These are phyloP conservation scores for Picocystis salinarum DNA, from an alignment of 139 green algal genomes.

Conservation along the genomic window DNA sequence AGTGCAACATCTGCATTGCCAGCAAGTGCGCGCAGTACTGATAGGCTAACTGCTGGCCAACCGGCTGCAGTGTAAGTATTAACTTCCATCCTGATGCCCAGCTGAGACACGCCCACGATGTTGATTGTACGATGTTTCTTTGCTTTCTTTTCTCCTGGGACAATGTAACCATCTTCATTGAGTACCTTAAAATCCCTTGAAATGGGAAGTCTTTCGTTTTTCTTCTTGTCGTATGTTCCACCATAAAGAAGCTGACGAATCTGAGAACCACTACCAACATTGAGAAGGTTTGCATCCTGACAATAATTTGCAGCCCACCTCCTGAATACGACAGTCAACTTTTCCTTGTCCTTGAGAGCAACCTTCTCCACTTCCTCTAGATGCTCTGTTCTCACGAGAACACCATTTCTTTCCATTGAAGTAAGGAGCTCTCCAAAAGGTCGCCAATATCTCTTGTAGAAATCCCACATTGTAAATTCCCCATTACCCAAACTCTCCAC, in stretches of 20 bases:
- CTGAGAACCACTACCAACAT: constrained; percentile 35
- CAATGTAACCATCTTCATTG: constrained; percentile 17
- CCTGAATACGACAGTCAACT: constrained; percentile 38
- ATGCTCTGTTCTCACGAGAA: constrained; percentile 38
- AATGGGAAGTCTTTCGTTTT: neutral
- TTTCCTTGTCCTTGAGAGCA: constrained; percentile 4
- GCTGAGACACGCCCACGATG: too few species aligned
- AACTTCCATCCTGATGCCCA: constrained; percentile 13
- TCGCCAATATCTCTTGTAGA: constrained; percentile 58
- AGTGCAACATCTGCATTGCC: constrained; percentile 58
- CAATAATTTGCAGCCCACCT: constrained; percentile 39
- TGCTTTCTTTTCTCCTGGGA: constrained; percentile 25
- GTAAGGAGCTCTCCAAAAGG: constrained; percentile 83
- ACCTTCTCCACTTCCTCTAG: constrained; percentile 7
- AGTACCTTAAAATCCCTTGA: constrained; percentile 11
- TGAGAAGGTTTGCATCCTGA: constrained; percentile 49
- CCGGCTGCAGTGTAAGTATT: constrained; percentile 6
- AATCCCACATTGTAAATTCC: constrained; percentile 36
- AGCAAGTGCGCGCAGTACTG: constrained; percentile 42
- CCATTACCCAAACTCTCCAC: neutral
- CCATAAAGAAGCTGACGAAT: constrained; percentile 20
- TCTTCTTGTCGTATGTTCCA: constrained; percentile 6
- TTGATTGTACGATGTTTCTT: too few species aligned
- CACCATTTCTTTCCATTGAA: constrained; percentile 69
- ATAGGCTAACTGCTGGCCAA: constrained; percentile 8